Evolutionary conservation across 2,329 filamentous ascomycete genomes (phyloP).

Genomic region (Dactylellina cionopaga): DNA sequence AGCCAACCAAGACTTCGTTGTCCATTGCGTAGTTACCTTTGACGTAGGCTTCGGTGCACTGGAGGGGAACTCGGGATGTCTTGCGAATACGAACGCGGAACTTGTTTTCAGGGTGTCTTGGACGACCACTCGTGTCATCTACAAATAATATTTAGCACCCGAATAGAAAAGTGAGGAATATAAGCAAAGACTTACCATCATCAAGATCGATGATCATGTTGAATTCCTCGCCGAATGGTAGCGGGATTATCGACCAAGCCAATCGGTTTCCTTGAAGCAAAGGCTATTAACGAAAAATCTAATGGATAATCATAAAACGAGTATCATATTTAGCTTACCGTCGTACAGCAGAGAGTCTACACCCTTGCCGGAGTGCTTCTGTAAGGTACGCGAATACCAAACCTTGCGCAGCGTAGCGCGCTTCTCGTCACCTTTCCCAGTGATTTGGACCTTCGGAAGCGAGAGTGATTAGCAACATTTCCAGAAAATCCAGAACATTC

Average conservation of each 20-base stretch:
- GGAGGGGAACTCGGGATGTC: slow-evolving; percentile 75
- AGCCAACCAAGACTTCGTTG: slow-evolving; percentile 76
- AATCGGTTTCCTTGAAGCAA: slow-evolving; percentile 75
- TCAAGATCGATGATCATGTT: slow-evolving; percentile 77
- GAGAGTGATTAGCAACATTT: slow-evolving; percentile 28
- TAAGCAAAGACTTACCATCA: slow-evolving; percentile 65
- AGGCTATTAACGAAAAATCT: slow-evolving; percentile 72
- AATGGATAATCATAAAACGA: slow-evolving; percentile 60
- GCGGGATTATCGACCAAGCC: slow-evolving; percentile 73
- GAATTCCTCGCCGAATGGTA: slow-evolving; percentile 64
- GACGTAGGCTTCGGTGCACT: slow-evolving; percentile 74
- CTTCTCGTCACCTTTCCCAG: slow-evolving; percentile 70
- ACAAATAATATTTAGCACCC: slow-evolving; percentile 57
- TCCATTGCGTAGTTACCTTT: slow-evolving; percentile 70
- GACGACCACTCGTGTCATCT: slow-evolving; percentile 57
- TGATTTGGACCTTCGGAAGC: slow-evolving; percentile 32
- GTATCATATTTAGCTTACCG: slow-evolving; percentile 33
- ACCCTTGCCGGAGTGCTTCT: slow-evolving; percentile 66
- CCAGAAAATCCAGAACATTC: background rate
- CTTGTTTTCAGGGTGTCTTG: slow-evolving; percentile 60
- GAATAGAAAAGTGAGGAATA: background rate
- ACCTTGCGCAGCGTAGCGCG: slow-evolving; percentile 76
- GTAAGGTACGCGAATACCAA: slow-evolving; percentile 74
- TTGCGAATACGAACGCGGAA: slow-evolving; percentile 72
- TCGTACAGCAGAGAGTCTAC: slow-evolving; percentile 55